Conservation (phyloP, 345 rosid genomes). For the Acer negundo region DNA sequence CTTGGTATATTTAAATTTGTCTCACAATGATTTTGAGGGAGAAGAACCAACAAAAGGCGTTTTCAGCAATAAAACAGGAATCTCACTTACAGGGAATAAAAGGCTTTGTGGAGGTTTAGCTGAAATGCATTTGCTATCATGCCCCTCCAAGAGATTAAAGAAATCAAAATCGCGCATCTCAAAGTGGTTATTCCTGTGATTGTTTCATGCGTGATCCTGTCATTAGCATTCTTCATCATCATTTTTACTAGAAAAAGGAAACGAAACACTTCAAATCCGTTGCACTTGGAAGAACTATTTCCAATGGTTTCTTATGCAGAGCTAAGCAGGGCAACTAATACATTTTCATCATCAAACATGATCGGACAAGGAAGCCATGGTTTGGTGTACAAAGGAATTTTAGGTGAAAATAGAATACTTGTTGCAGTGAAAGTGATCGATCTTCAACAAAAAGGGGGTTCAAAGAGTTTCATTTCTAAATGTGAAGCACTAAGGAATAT, state of each 20-base stretch:
- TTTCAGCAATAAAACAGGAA: constrained; percentile 11
- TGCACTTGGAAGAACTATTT: not conserved
- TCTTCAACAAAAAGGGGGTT: constrained; percentile 36
- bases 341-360: constrained; percentile 26
- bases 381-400: constrained; percentile 30
- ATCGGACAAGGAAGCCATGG: constrained; percentile 32
- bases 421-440: constrained; percentile 47
- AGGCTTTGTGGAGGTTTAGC: constrained; percentile 13
- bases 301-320: constrained; percentile 4
- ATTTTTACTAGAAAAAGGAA: not conserved
- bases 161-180: constrained; percentile 4
- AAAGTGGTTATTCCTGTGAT: not conserved
- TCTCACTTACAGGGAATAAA: constrained; percentile 17
- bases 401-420: constrained; percentile 1
- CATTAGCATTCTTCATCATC: not conserved
- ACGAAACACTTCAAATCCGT: not conserved
- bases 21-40: constrained; percentile 20
- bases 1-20: constrained; percentile 6
- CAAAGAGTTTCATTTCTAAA: constrained; percentile 46
- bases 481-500: constrained; percentile 37
- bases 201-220: not conserved
- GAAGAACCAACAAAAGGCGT: constrained; percentile 20
- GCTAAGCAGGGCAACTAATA: constrained; percentile 20
- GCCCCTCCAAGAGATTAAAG: not conserved
- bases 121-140: constrained; percentile 21